Evolutionary conservation across 495 filamentous ascomycete species (phyloP).

Genomic region (Sabuloglossum arenarium): DNA sequence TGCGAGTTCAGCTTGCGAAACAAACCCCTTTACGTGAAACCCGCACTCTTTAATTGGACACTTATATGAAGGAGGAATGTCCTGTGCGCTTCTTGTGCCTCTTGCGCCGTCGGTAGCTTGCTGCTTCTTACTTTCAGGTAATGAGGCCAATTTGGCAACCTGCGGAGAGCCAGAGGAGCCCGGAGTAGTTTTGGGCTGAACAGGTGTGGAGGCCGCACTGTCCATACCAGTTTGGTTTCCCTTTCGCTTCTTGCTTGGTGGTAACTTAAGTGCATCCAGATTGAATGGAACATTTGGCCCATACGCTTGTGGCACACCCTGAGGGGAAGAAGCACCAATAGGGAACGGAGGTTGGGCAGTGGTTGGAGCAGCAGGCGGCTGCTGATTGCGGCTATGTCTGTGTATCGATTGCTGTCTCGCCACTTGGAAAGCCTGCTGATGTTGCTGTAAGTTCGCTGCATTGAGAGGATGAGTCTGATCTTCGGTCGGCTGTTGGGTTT

Average conservation of each 20-base stretch:
- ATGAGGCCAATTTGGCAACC: constrained; percentile 15
- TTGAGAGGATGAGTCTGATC: not conserved
- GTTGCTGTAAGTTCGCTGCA: constrained; percentile 4
- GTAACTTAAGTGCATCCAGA: constrained; percentile 37
- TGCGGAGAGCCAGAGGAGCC: constrained; percentile 12
- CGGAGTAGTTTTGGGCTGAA: constrained; percentile 13
- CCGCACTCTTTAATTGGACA: constrained; percentile 26
- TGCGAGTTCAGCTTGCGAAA: constrained; percentile 23
- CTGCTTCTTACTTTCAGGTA: constrained; percentile 20
- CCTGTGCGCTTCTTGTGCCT: constrained; percentile 14
- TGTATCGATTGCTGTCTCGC: constrained; percentile 1
- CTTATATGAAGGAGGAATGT: constrained; percentile 7
- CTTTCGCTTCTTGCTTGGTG: constrained; percentile 38
- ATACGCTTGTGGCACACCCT: constrained; percentile 24
- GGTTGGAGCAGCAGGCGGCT: constrained; percentile 4
- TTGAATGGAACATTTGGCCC: constrained; percentile 23
- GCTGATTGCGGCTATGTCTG: not conserved
- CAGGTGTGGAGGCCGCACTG: constrained; percentile 16
- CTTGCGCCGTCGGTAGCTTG: constrained; percentile 7
- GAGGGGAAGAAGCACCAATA: constrained; percentile 5
- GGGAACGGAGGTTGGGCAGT: constrained; percentile 6
- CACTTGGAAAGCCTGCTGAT: constrained; percentile 1
- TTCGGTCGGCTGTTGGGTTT: not conserved
- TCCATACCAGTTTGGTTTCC: constrained; percentile 19
- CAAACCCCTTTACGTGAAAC: constrained; percentile 24